Evolutionary conservation across 768 basidiomycete genomes (phyloP).

Genomic region (Pleurotus eryngii): DNA sequence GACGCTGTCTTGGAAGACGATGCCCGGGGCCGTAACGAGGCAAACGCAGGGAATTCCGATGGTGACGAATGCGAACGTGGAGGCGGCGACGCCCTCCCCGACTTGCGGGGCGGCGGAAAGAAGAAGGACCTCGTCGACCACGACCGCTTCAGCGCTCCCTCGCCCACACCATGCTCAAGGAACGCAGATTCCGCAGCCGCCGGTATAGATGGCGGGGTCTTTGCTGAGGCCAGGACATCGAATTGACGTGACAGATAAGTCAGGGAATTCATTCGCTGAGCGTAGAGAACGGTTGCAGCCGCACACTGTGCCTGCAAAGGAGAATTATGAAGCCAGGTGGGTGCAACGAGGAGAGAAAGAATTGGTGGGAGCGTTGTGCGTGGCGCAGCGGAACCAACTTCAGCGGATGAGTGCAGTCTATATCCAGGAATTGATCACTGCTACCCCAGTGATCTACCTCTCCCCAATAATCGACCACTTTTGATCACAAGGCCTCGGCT

Average conservation of each 20-base stretch:
- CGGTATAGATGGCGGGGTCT: slow-evolving; percentile 58
- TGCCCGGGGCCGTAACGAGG: slow-evolving; percentile 22
- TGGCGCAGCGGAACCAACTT: slow-evolving; percentile 6
- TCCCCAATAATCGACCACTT: slow-evolving; percentile 2
- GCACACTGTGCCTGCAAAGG: not conserved
- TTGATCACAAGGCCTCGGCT: slow-evolving; percentile 2
- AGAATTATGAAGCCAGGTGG: slow-evolving; percentile 8
- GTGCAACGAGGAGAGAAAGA: slow-evolving; percentile 1
- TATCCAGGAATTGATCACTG: no score
- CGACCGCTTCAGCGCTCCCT: slow-evolving; percentile 42
- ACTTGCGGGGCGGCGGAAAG: slow-evolving; percentile 30
- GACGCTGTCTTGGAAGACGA: slow-evolving; percentile 22
- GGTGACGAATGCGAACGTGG: slow-evolving; percentile 67
- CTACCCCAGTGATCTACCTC: not conserved
- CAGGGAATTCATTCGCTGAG: slow-evolving; percentile 70
- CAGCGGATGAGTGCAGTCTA: no score
- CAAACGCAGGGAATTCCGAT: slow-evolving; percentile 41
- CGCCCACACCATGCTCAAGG: slow-evolving; percentile 15
- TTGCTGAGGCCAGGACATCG: slow-evolving; percentile 66
- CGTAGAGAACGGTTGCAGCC: not conserved
- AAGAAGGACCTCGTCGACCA: slow-evolving; percentile 58
- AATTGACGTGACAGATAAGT: slow-evolving; percentile 78
- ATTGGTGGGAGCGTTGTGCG: not conserved
- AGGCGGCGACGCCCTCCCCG: slow-evolving; percentile 27
- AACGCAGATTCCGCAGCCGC: slow-evolving; percentile 32